Evolutionary conservation across 2,329 filamentous ascomycete species (phyloP), one percentile per base, ranked within the genome.

Genomic region (Cyanodermella asteris): DNA sequence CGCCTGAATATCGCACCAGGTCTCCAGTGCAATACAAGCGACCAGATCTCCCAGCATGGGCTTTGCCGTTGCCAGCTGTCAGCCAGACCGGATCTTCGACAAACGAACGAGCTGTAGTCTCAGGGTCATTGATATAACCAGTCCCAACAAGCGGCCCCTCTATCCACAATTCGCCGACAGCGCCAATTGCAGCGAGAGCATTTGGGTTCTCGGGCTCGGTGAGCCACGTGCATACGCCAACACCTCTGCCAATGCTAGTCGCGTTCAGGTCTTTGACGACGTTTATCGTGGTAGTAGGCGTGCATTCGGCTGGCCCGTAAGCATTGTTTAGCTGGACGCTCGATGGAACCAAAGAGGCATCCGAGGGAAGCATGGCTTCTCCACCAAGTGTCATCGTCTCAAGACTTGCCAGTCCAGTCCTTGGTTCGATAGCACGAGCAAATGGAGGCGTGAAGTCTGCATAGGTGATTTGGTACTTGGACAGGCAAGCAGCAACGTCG

Each of bases 81-180:
- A 34, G 24, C 28, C 25, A 35, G 9, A n/a, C 13, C n/a, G 33
- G 31, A 18, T 16, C 11, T 12, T 20, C n/a, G 10, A 35, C 22
- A 22, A 33, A 33, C 5, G 26, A 16, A 7, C 20, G 18, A 11
- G 5, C 7, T 9, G 31, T 33, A 26, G 29, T 31, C 13, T 31
- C 25, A n/a, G 21, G 13, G 12, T 35, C 29, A 13, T 34, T 31
- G 7, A 47, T 19, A 24, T 51, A 51, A 1, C 44, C 47, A 16
- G 35, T 30, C 3, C 36, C 46, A 1, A 51, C 35, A n/a, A 41
- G 40, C 2, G 45, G 45, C 0, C 49, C 47, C 33, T 50, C 42
- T 4, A 51, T 28, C 6, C 44, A 29, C 20, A 51, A 20, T 28
- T 51, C 49, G 7, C 49, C 49, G 4, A 45, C 36, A 11, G 35